These are phyloP conservation scores for Colletotrichum sp. DNA, from an alignment of 2,329 filamentous ascomycete genomes.

Conservation along the genomic window DNA sequence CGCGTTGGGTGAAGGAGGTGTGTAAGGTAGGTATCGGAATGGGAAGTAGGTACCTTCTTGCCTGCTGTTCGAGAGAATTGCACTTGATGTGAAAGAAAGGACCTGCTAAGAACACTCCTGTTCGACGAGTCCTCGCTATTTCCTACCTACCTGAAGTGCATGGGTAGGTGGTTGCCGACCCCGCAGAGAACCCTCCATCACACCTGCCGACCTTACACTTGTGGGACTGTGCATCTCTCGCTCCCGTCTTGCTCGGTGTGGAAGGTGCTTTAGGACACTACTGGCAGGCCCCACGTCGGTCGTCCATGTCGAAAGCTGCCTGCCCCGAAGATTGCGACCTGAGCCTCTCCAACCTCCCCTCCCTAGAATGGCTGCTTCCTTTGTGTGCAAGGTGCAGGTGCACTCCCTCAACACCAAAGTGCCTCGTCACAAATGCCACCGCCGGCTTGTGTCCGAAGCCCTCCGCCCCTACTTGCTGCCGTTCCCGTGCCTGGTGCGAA, in stretches of 20 bases:
- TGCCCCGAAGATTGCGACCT: background rate
- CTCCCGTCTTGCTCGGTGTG: background rate
- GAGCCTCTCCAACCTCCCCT: no score
- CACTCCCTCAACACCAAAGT: no score
- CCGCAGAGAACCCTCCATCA: background rate
- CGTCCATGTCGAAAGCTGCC: background rate
- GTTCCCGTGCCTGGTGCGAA: no score
- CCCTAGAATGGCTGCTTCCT: no score
- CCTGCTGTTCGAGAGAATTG: background rate
- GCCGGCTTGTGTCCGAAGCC: no score
- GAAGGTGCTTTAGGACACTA: background rate
- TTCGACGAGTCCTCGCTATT: background rate
- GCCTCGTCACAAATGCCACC: background rate
- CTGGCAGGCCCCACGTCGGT: background rate
- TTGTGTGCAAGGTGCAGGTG: no score
- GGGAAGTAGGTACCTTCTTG: background rate
- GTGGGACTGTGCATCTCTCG: background rate
- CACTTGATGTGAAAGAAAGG: background rate
- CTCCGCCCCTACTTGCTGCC: no score
- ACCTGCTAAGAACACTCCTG: rapidly evolving
- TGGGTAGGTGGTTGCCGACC: background rate
- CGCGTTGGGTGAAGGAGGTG: background rate
- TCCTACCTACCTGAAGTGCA: background rate
- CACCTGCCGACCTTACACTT: background rate
- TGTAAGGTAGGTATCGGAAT: no score